Conservation (phyloP, 768 basidiomycete genomes). For the Tephrocybe sp. region DNA sequence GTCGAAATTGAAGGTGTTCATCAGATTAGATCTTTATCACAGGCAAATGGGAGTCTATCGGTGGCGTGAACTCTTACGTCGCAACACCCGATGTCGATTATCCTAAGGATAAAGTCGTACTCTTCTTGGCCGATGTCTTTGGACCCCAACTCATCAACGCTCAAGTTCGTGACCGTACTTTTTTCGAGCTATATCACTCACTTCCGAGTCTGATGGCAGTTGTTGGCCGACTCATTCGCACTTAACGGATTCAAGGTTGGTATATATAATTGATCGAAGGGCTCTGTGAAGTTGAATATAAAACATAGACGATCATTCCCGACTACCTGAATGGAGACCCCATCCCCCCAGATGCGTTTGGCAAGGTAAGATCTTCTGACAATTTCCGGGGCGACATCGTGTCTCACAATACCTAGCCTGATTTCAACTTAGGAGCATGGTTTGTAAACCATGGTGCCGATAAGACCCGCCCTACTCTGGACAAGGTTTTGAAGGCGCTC, state of each 20-base stretch:
- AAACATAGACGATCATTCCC: constrained; percentile 33
- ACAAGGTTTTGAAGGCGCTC: constrained; percentile 58
- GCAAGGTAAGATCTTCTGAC: constrained; percentile 23
- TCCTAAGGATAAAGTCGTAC: constrained; percentile 54
- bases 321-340: constrained; percentile 46
- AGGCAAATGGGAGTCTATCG: constrained; percentile 50
- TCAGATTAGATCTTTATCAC: constrained; percentile 6
- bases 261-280: background rate
- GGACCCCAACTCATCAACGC: constrained; percentile 48
- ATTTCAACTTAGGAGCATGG: constrained; percentile 45
- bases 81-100: constrained; percentile 52
- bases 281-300: too few relatives aligned
- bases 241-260: constrained; percentile 44
- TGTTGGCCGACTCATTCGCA: constrained; percentile 43
- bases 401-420: constrained; percentile 15
- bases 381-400: too few relatives aligned
- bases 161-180: constrained; percentile 30
- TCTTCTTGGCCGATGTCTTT: constrained; percentile 55
- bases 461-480: constrained; percentile 45
- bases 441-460: constrained; percentile 38
- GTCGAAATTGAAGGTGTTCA: background rate
- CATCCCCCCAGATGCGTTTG: constrained; percentile 35
- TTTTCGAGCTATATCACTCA: background rate
- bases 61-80: constrained; percentile 51
- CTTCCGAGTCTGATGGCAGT: constrained; percentile 20